phyloP scores from a whole-genome alignment of 2,329 filamentous ascomycete genomes.

The Hirsutella rhossiliensis region DNA sequence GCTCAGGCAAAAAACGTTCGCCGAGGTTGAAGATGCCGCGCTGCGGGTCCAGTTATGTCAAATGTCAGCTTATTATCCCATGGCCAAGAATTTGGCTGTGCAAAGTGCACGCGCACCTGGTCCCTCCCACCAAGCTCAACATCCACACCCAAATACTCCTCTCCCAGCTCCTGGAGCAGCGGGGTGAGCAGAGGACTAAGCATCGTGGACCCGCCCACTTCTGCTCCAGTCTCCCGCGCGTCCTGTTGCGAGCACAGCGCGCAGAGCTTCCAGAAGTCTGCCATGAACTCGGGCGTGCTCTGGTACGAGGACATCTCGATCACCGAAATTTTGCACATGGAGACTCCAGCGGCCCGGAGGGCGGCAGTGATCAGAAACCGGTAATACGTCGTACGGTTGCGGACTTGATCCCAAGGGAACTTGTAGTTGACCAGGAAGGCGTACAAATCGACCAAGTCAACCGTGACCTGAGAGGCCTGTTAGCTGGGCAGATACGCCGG shows the following conservation, averaged over 20 bases:
- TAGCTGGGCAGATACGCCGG: not conserved
- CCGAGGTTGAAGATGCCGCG: conserved; percentile 1
- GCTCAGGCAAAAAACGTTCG: conserved; percentile 1
- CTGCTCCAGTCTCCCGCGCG: not conserved
- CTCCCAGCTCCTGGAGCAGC: conserved; percentile 1
- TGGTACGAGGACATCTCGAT: not conserved
- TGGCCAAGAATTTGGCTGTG: not conserved
- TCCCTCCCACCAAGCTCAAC: conserved; percentile 1
- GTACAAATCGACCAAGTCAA: conserved; percentile 1
- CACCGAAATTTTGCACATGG: not conserved
- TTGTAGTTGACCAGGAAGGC: conserved; percentile 2
- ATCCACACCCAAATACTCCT: conserved; percentile 1
- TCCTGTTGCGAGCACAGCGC: conserved; percentile 1
- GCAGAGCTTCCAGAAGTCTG: conserved; percentile 1
- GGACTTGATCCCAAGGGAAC: conserved; percentile 1
- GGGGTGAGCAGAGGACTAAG: conserved; percentile 1
- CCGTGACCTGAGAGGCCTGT: not conserved
- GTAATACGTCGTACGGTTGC: not conserved
- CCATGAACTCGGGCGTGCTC: not conserved
- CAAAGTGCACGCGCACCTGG: not conserved
- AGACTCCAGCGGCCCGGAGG: not conserved
- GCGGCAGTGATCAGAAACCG: not conserved
- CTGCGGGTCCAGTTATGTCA: not conserved
- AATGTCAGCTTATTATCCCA: no score
- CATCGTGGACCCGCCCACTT: conserved; percentile 1